A percentile compares a stretch with the other conserved stretches of the same genome.
Conservation (phyloP, 371 early-diverging fungal species). For the Lichtheimia ramosa region DNA sequence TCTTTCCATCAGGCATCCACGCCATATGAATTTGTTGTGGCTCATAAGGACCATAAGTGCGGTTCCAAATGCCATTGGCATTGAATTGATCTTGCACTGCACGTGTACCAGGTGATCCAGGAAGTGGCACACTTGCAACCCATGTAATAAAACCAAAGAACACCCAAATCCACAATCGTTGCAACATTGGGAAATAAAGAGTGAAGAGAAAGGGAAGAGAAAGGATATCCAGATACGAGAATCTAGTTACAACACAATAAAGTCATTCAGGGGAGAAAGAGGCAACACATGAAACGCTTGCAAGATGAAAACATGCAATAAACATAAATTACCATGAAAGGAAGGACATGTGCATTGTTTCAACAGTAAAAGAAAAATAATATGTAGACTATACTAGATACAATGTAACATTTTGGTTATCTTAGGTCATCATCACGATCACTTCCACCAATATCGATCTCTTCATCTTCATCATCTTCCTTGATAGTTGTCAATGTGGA, state of each 20-base stretch:
- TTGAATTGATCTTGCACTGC: slow-evolving; percentile 13
- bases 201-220: neutral
- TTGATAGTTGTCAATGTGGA: slow-evolving; percentile 11
- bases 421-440: slow-evolving; percentile 62
- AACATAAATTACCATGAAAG: too few species aligned
- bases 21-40: slow-evolving; percentile 28
- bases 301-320: too few species aligned
- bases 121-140: neutral
- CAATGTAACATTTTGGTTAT: slow-evolving; percentile 3
- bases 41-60: slow-evolving; percentile 18
- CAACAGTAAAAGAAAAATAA: too few species aligned
- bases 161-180: neutral
- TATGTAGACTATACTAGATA: too few species aligned
- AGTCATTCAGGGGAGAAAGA: too few species aligned
- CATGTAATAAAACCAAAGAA: neutral
- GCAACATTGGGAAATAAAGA: too few species aligned
- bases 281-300: too few species aligned
- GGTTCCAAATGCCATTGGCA: slow-evolving; percentile 20
- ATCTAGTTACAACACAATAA: too few species aligned
- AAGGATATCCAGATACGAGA: neutral
- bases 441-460: slow-evolving; percentile 66
- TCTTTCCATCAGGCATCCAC: slow-evolving; percentile 12
- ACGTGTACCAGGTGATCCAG: slow-evolving; percentile 11
- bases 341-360: too few species aligned
- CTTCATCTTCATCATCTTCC: slow-evolving; percentile 56